A percentile compares a stretch with the other conserved stretches of the same genome.
Evolutionary conservation across 1,284 basidiomycete species (phyloP).

Genomic region (Chalciporus sp.): DNA sequence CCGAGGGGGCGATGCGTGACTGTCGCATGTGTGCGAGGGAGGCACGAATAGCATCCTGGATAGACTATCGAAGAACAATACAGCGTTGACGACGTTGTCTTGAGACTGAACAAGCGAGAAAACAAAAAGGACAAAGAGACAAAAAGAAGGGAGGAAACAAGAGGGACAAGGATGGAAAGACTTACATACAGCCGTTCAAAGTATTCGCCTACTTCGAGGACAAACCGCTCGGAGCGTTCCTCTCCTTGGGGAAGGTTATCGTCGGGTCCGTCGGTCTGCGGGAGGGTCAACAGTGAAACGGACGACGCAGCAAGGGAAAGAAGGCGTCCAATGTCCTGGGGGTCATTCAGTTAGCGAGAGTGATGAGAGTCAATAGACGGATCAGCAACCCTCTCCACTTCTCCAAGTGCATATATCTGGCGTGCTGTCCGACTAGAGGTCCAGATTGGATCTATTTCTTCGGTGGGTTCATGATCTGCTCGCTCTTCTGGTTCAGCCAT

Average conservation of each 20-base stretch:
- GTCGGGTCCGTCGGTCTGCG: conserved; percentile 69
- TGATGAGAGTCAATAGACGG: not conserved
- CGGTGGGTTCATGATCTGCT: conserved; percentile 12
- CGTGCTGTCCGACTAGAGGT: conserved; percentile 76
- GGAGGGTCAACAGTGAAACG: conserved; percentile 73
- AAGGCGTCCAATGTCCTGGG: conserved; percentile 72
- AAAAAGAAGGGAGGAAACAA: not conserved
- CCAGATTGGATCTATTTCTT: conserved; percentile 73
- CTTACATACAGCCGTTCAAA: conserved; percentile 79
- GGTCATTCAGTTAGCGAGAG: not conserved
- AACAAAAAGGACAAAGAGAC: not conserved
- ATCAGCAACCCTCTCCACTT: conserved; percentile 73
- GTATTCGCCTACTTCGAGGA: conserved; percentile 80
- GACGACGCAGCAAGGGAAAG: conserved; percentile 74
- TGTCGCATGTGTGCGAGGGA: conserved; percentile 78
- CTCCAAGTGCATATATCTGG: conserved; percentile 78
- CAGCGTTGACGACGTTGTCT: not conserved
- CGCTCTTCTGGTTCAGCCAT: conserved; percentile 13
- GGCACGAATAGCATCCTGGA: conserved; percentile 74
- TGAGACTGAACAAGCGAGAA: not conserved
- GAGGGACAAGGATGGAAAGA: conserved; percentile 13
- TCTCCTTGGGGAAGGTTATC: conserved; percentile 74
- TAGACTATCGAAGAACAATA: conserved; percentile 46
- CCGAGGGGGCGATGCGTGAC: conserved; percentile 79
- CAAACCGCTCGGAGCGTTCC: conserved; percentile 81